Percentiles rank a stretch among this genome's conserved stretches.
Evolutionary conservation across 306 rosid genomes (phyloP).

Genomic region (Castanea mollissima): DNA sequence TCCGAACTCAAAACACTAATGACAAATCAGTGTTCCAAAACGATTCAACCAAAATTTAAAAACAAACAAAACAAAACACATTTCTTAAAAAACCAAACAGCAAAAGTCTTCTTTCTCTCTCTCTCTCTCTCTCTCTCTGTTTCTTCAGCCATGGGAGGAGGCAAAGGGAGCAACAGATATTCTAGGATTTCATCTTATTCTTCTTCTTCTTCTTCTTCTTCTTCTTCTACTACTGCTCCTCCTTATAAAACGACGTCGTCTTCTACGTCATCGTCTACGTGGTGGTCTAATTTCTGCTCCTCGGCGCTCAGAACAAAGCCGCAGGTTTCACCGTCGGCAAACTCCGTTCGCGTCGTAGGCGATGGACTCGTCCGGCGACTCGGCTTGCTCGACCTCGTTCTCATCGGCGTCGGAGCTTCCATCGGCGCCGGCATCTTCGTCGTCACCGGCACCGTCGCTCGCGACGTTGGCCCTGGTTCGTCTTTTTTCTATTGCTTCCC

Average conservation of each 20-base stretch:
- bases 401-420: slow-evolving; percentile 87
- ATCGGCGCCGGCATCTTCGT: slow-evolving; percentile 94
- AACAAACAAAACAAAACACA: too few relatives aligned
- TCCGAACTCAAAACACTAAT: too few relatives aligned
- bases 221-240: slow-evolving; percentile 7
- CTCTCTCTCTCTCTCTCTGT: too few relatives aligned
- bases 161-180: slow-evolving; percentile 2
- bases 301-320: slow-evolving; percentile 75
- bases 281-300: slow-evolving; percentile 59
- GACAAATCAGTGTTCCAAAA: too few relatives aligned
- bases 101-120: neutral
- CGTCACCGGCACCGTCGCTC: slow-evolving; percentile 95
- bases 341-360: slow-evolving; percentile 40
- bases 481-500: neutral
- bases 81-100: neutral
- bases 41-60: too few relatives aligned
- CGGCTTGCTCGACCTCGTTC: slow-evolving; percentile 77
- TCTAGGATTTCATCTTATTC: neutral
- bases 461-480: slow-evolving; percentile 79
- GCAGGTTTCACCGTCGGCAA: slow-evolving; percentile 44
- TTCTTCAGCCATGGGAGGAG: slow-evolving; percentile 29
- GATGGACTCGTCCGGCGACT: slow-evolving; percentile 83
- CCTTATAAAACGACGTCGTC: slow-evolving; percentile 7
- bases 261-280: slow-evolving; percentile 24
- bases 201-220: slow-evolving; percentile 3